A percentile compares a stretch with the other conserved stretches of the same genome.
phyloP scores from a whole-genome alignment of 768 basidiomycete genomes.

The Pleurotus cornucopiae region DNA sequence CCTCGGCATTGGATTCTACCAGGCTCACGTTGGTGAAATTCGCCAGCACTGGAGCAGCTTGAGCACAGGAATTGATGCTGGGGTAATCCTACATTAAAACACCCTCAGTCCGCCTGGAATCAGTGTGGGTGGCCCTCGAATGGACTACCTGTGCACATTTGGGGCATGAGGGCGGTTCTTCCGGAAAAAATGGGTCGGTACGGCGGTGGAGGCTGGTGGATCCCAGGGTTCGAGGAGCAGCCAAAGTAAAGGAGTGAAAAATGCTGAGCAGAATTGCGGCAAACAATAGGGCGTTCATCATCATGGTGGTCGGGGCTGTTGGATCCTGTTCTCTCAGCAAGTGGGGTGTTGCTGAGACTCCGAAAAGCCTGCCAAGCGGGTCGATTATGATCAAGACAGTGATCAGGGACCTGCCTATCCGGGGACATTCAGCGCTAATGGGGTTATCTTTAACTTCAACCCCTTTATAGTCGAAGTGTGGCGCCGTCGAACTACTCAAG shows the following conservation, averaged over 20 bases:
- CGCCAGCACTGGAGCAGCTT: conserved; percentile 52
- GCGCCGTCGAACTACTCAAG: no score
- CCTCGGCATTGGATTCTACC: neutral
- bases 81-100: conserved; percentile 34
- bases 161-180: conserved; percentile 52
- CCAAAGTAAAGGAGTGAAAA: conserved; percentile 4
- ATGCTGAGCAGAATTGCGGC: neutral
- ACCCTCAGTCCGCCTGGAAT: neutral
- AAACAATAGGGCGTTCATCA: no score
- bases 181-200: conserved; percentile 44
- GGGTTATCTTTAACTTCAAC: no score
- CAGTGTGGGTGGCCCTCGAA: neutral
- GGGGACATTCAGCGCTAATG: no score
- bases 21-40: conserved; percentile 48
- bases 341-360: no score
- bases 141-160: conserved; percentile 44
- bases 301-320: no score
- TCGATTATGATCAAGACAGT: neutral
- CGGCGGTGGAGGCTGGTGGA: conserved; percentile 4
- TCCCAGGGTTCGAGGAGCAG: neutral
- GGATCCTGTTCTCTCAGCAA: no score
- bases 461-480: no score
- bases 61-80: conserved; percentile 52
- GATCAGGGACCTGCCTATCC: neutral
- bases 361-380: neutral